phyloP scores from a whole-genome alignment of 73 alveolate genomes.

The Breviolum minutum region DNA sequence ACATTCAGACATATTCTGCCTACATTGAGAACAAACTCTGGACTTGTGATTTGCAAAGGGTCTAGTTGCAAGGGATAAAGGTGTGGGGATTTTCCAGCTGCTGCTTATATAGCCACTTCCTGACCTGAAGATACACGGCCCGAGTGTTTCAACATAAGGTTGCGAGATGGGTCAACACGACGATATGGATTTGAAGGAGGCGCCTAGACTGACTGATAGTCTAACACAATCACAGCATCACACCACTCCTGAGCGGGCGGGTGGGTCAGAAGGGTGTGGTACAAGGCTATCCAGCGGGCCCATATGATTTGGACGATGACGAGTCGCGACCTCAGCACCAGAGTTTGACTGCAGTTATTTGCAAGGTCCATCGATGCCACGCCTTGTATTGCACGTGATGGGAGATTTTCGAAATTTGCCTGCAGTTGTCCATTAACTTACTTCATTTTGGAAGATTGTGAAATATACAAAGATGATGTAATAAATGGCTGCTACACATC shows the following conservation, averaged over 20 bases:
- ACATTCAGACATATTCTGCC: no score
- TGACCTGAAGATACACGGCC: neutral
- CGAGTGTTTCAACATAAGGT: neutral
- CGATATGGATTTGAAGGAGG: slow-evolving; percentile 90
- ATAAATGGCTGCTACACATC: no score
- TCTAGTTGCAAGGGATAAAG: no score
- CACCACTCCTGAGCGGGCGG: neutral
- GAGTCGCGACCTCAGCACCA: slow-evolving; percentile 1
- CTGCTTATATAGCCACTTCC: no score
- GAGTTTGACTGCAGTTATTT: neutral
- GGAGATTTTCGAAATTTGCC: neutral
- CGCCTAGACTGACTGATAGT: neutral
- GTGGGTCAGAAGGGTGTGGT: neutral
- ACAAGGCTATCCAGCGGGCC: slow-evolving; percentile 51
- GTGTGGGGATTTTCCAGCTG: no score
- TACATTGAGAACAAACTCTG: neutral
- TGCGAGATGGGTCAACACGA: slow-evolving; percentile 72
- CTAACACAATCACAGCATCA: no score
- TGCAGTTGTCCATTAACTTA: neutral
- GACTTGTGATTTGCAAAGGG: neutral
- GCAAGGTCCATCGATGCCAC: no score
- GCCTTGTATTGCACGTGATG: no score
- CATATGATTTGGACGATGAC: slow-evolving; percentile 27
- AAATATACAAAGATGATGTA: neutral
- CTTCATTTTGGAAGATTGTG: neutral